A percentile compares a stretch with the other conserved stretches of the same genome.
phyloP scores from a whole-genome alignment of 768 basidiomycete genomes.

The Trametes gibbosa region DNA sequence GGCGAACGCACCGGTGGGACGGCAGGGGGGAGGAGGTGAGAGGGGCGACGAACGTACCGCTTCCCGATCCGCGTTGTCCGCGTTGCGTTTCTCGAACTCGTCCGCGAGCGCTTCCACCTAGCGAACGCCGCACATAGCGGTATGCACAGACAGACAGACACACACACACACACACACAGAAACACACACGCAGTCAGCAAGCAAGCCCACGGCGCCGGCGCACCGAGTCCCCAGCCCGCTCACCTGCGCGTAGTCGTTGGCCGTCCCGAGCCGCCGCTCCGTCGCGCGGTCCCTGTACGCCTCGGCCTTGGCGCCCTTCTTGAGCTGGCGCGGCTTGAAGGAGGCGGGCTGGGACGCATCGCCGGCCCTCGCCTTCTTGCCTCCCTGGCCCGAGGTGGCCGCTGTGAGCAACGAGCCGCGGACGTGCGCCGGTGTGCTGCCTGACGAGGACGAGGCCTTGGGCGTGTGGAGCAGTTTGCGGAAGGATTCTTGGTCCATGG shows the following conservation, averaged over 20 bases:
- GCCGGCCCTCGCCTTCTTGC: constrained; percentile 36
- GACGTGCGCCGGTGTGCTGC: constrained; percentile 19
- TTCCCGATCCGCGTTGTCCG: constrained; percentile 55
- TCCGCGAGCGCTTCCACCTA: constrained; percentile 80
- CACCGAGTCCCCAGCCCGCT: not conserved
- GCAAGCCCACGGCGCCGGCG: not conserved
- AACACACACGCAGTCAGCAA: too few species aligned
- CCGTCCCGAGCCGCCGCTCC: constrained; percentile 64
- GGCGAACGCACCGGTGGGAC: not conserved
- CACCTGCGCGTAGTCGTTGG: constrained; percentile 74
- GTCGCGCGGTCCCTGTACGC: constrained; percentile 75
- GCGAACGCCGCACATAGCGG: not conserved
- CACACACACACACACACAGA: too few species aligned
- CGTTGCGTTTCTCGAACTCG: constrained; percentile 70
- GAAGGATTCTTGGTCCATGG: constrained; percentile 53
- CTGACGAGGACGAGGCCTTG: constrained; percentile 25
- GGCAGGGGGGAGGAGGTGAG: not conserved
- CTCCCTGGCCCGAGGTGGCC: constrained; percentile 9
- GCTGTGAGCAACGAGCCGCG: constrained; percentile 35
- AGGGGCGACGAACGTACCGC: constrained; percentile 41
- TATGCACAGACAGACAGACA: not conserved
- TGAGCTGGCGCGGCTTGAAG: constrained; percentile 83
- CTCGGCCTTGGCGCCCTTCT: constrained; percentile 54
- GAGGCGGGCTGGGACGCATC: constrained; percentile 61
- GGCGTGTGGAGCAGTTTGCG: constrained; percentile 45